Percentiles rank a stretch among this genome's conserved stretches.
Evolutionary conservation across 208 protist genomes (phyloP).

Genomic region (Spongospora subterranea): DNA sequence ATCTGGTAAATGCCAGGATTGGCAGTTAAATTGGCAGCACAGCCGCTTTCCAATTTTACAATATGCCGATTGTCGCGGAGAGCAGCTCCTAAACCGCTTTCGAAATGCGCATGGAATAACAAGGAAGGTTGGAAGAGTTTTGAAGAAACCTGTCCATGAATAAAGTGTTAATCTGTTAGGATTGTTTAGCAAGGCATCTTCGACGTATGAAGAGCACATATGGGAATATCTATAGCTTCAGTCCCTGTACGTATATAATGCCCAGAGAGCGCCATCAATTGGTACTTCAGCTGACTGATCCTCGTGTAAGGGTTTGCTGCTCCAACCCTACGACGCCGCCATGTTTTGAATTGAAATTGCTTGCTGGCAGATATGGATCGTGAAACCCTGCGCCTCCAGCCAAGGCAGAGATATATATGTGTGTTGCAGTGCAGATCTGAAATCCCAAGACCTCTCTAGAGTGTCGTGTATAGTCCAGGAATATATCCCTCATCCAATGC

Average conservation of each 20-base stretch:
- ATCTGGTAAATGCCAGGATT: not conserved
- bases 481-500: conserved; percentile 67
- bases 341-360: not conserved
- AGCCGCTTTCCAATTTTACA: not conserved
- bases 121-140: not conserved
- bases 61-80: not conserved
- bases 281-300: not conserved
- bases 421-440: not conserved
- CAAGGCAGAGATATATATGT: not conserved
- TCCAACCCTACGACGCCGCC: not conserved
- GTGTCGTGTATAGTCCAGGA: conserved; percentile 54
- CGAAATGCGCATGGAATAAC: not conserved
- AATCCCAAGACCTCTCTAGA: not conserved
- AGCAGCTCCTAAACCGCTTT: conserved; percentile 40
- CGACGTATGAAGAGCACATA: conserved; percentile 27
- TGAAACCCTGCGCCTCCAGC: conserved; percentile 35
- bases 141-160: not conserved
- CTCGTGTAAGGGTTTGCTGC: not conserved
- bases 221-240: conserved; percentile 25
- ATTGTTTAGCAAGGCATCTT: not conserved
- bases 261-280: not conserved
- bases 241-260: not conserved
- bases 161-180: not conserved
- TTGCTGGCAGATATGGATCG: conserved; percentile 3
- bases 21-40: conserved; percentile 26